Conservation (phyloP, 768 basidiomycete genomes). For the Leccinum olivaceopallidum region DNA sequence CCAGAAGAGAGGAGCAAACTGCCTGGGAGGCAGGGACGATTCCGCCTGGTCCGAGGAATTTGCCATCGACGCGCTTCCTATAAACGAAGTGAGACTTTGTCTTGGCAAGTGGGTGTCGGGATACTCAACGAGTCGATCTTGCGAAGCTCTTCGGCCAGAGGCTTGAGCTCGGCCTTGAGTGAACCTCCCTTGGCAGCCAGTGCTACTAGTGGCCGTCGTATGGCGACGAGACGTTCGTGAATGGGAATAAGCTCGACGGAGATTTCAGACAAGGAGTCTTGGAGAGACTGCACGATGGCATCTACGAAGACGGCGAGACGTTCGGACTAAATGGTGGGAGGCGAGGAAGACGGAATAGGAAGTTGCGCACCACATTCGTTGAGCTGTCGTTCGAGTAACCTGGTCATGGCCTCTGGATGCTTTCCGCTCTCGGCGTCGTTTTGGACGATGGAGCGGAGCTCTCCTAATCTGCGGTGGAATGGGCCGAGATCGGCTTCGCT, state of each 20-base stretch:
- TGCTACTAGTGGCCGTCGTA: constrained; percentile 86
- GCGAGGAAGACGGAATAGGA: constrained; percentile 9
- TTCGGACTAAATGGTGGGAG: constrained; percentile 1
- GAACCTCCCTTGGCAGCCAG: constrained; percentile 87
- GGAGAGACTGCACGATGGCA: constrained; percentile 71
- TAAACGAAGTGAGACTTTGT: constrained; percentile 7
- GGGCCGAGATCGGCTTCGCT: constrained; percentile 89
- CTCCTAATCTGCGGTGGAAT: constrained; percentile 77
- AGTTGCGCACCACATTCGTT: constrained; percentile 81
- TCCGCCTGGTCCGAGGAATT: constrained; percentile 90
- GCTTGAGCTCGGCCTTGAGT: constrained; percentile 85
- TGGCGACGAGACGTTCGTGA: constrained; percentile 83
- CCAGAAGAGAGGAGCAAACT: constrained; percentile 85
- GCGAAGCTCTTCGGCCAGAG: constrained; percentile 87
- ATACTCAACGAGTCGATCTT: constrained; percentile 94
- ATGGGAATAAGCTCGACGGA: constrained; percentile 89
- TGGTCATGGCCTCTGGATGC: constrained; percentile 85
- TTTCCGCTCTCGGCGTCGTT: constrained; percentile 79
- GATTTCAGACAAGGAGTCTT: constrained; percentile 83
- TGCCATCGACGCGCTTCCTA: constrained; percentile 93
- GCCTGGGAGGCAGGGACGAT: constrained; percentile 91
- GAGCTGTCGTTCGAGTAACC: constrained; percentile 86
- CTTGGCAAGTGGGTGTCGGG: constrained; percentile 22
- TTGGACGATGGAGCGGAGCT: constrained; percentile 84
- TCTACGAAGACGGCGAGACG: constrained; percentile 46